Base-by-base conservation (phyloP, 257 asterid species). In the Euphrasia confusa region DNA sequence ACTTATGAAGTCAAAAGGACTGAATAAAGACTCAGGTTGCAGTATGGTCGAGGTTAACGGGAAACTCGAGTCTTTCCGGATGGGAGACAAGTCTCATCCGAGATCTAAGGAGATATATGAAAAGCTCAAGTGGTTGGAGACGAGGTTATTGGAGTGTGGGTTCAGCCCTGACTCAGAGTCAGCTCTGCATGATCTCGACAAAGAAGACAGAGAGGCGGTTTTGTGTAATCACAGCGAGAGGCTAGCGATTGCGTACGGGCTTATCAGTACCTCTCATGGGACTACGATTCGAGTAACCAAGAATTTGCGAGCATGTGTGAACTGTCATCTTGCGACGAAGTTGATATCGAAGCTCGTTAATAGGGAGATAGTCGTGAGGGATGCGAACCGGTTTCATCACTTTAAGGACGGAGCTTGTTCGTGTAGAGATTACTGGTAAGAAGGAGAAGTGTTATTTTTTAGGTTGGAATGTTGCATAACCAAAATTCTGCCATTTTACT, bases 141-240 rank as follows among this genome's bases (percentile, higher is more conserved):
- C 12, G 45, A 61, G 75, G 62, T 53, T 72, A 10, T 32, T 69
- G 73, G 84, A 79, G 58, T 28, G 9, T 14, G 83, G 83, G 58
- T 78, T 73, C 57, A 54, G 30, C 11, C 71, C 79, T 2, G 84
- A 81, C 61, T 50, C 60, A 10, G 83, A 82, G 52, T 79, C 77
- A 24, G 68, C 78, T 55, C 44, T 77, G 74, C 84, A 77, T 54
- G 85, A 74, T 68, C 67, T 79, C 64, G 83, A 73, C 21, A 39
- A 33, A 10, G 86, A 77, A 57, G 86, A 76, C 50, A 75, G 54
- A 26, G 73, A 74, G 65, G 57, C 56, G 54, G 57, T 74, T 67
- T 54, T 82, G 17, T 77, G 84, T 27, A 74, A 74, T 40, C 83
- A 79, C 55, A 79, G 79, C 54, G 84, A 82, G 76, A 82, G 84